Base-by-base conservation (phyloP, 2,329 filamentous ascomycete genomes). In the Emericellopsis atlantica region DNA sequence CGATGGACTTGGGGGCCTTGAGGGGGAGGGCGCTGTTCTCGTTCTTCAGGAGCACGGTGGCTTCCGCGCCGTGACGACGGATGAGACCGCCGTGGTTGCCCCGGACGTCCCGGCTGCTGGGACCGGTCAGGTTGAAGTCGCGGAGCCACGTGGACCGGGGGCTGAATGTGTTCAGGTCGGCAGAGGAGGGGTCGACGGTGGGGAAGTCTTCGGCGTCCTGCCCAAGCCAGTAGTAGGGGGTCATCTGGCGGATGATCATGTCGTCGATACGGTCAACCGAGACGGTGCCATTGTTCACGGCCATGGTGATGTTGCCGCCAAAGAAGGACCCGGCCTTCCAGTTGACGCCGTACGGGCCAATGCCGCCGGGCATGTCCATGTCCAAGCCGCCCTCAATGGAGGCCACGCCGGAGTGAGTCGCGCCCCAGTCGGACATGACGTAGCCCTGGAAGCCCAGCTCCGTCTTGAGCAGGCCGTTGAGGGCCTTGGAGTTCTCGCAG, bases 31-130 rank as follows among this genome's bases (percentile, higher is more conserved):
- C 67, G 31, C 69, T 69, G 45, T 69, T 68, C 24, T 62, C 62
- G 59, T 89, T 89, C 68, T 89, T 90, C 45, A 90, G 65, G 2
- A 90, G 69, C 14, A 87, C 75, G 11, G 74, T 81, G 16, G 80
- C 80, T 43, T 57, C 59, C 12, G 60, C 55, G 14, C 56, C 68
- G 48, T 79, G 70, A 67, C 72, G 74, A 39, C 74, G 66, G 48
- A 75, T 65, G 5, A 79, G 54, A 1, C 66, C 55, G 5, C 66
- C 74, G 29, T 79, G 71, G 49, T 79, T 65, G 16, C 67, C 74
- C 0, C 70, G 69, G 40, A 65, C 64, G 32, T 66, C 62, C 43
- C 51, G 68, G 50, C 77, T 75, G 7, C 61, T 57, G 46, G 75
- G 67, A 2, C 74, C 72, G 0, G 67, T 76, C 40, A 62, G 47